Percentiles rank a stretch among this genome's conserved stretches.
phyloP scores from a whole-genome alignment of 148 eudicot genomes.

The Chenopodium quinoa region DNA sequence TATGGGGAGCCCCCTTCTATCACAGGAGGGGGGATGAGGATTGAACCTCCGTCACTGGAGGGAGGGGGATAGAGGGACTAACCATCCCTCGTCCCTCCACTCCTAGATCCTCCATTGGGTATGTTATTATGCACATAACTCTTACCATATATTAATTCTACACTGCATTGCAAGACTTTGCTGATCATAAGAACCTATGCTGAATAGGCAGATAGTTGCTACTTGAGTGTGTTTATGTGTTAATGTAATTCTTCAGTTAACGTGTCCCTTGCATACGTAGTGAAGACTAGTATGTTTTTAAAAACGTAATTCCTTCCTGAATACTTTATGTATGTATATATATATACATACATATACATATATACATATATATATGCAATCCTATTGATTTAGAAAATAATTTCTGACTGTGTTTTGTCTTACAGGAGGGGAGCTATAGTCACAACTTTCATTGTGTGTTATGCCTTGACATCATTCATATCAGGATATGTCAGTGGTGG shows the following conservation, averaged over 20 bases:
- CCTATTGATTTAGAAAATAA: not conserved
- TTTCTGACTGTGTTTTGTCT: constrained; percentile 7
- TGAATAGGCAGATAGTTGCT: not conserved
- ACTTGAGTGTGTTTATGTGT: not conserved
- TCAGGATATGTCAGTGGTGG: constrained; percentile 89
- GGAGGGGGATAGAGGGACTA: too few relatives aligned
- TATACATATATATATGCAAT: not conserved
- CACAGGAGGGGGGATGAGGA: too few relatives aligned
- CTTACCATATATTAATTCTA: not conserved
- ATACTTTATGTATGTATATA: not conserved
- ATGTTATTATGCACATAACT: not conserved
- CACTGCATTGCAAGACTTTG: not conserved
- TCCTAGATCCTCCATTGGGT: too few relatives aligned
- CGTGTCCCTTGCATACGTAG: not conserved
- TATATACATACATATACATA: not conserved
- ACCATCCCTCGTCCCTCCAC: too few relatives aligned
- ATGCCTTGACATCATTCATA: constrained; percentile 78
- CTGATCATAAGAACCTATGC: not conserved
- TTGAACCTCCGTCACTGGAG: too few relatives aligned
- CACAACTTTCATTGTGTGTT: constrained; percentile 71
- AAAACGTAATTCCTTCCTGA: not conserved
- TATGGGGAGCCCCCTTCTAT: too few relatives aligned
- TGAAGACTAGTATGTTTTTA: too few relatives aligned
- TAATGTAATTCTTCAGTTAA: not conserved
- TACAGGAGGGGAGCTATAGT: constrained; percentile 87